These are phyloP conservation scores for Kwoniella sp. DNA, from an alignment of 768 basidiomycete genomes.

Conservation along the genomic window DNA sequence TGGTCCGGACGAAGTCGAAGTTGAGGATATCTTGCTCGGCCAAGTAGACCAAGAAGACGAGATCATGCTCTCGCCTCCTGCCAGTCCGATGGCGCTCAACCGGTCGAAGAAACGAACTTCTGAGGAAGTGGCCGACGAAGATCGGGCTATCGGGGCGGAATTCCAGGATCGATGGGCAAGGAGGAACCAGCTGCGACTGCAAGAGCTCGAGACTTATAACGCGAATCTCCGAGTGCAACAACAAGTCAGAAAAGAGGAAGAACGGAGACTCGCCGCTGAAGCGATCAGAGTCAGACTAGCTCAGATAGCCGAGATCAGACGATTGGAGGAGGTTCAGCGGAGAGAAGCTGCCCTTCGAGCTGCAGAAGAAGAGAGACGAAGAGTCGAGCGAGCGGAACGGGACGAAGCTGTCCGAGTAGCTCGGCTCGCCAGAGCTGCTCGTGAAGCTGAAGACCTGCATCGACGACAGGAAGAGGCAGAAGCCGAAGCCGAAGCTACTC, in stretches of 20 bases:
- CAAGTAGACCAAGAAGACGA: conserved; percentile 1
- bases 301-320: conserved; percentile 13
- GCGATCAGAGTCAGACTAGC: conserved; percentile 3
- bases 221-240: not conserved
- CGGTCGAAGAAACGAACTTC: conserved; percentile 1
- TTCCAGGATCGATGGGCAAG: conserved; percentile 28
- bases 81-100: not conserved
- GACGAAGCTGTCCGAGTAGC: conserved; percentile 4
- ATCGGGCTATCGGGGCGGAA: conserved; percentile 11
- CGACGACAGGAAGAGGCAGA: conserved; percentile 3
- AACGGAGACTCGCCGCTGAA: conserved; percentile 4
- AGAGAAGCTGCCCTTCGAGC: not conserved
- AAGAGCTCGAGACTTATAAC: conserved; percentile 14
- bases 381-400: not conserved
- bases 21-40: conserved; percentile 6
- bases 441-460: conserved; percentile 1
- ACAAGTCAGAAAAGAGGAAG: conserved; percentile 5
- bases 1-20: conserved; percentile 23
- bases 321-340: conserved; percentile 6
- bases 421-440: conserved; percentile 5
- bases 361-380: conserved; percentile 2
- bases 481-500: conserved; percentile 3
- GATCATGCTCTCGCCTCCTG: conserved; percentile 15
- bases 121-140: conserved; percentile 5
- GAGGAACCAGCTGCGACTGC: conserved; percentile 17